These are phyloP conservation scores for Diaporthe citriasiana DNA, from an alignment of 2,329 filamentous ascomycete species.

Conservation along the genomic window DNA sequence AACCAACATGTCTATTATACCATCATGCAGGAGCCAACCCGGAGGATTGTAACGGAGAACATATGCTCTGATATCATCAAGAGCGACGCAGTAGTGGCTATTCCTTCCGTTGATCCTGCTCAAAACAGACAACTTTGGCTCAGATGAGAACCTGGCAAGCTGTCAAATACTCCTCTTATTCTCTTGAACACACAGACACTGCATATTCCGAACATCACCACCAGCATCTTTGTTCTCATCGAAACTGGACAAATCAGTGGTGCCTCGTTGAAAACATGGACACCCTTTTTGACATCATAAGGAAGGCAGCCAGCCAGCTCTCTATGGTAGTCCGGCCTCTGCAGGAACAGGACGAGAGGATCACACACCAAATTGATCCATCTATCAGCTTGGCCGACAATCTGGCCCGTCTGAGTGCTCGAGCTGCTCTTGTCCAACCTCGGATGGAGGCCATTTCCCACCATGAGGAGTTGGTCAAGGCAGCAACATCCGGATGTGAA, in stretches of 20 bases:
- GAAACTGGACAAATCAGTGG: background rate
- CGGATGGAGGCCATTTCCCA: background rate
- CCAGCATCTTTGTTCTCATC: background rate
- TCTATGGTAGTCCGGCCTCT: background rate
- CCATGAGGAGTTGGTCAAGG: background rate
- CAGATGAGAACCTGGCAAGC: background rate
- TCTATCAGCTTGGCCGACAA: no score
- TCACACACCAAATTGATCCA: background rate
- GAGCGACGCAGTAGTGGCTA: background rate
- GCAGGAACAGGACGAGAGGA: background rate
- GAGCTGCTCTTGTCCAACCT: background rate
- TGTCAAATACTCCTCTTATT: background rate
- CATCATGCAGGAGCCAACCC: background rate
- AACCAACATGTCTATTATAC: background rate
- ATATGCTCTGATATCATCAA: background rate
- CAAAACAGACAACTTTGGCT: background rate
- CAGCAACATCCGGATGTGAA: background rate
- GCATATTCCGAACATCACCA: background rate
- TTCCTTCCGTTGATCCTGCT: background rate
- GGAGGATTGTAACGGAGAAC: background rate
- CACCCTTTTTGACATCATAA: background rate
- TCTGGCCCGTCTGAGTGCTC: background rate
- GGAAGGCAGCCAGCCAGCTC: background rate
- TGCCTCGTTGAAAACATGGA: background rate
- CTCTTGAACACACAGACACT: background rate